Conservation (phyloP, 306 rosid genomes). For the Casuarina glauca region DNA sequence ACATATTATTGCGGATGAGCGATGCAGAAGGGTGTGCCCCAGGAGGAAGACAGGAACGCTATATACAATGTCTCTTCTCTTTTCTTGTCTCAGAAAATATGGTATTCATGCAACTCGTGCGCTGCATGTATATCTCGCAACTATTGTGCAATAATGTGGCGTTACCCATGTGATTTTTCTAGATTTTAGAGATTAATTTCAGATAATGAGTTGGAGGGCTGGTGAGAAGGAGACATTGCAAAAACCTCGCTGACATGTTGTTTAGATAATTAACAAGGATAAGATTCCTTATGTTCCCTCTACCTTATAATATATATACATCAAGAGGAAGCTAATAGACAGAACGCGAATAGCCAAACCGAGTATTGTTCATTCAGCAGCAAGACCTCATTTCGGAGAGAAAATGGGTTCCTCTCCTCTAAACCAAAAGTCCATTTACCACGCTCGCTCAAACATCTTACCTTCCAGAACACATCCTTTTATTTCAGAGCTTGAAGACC, state of each 20-base stretch:
- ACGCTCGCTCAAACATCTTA: conserved; percentile 38
- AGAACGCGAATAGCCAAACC: conserved; percentile 15
- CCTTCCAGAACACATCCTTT: conserved; percentile 29
- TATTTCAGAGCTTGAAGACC: conserved; percentile 34
- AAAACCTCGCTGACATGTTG: conserved; percentile 8
- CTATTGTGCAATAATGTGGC: background rate
- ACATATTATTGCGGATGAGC: too few relatives aligned
- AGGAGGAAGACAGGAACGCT: too few relatives aligned
- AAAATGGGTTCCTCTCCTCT: conserved; percentile 37
- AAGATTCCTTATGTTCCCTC: conserved; percentile 29
- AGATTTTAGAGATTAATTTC: background rate
- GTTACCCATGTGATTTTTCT: background rate
- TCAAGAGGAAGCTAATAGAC: conserved; percentile 6
- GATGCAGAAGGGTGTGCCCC: too few relatives aligned
- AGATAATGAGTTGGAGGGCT: background rate
- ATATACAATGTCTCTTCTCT: too few relatives aligned
- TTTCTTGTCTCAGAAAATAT: too few relatives aligned
- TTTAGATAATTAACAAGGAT: conserved; percentile 17
- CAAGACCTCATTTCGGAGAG: conserved; percentile 7
- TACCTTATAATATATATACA: conserved; percentile 15
- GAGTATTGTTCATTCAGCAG: conserved; percentile 11
- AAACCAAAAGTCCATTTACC: conserved; percentile 28
- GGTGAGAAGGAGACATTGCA: conserved; percentile 9
- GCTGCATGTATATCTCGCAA: too few relatives aligned
- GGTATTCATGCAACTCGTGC: too few relatives aligned